Conservation (phyloP, 768 basidiomycete genomes). For the Suillus alpinus region DNA sequence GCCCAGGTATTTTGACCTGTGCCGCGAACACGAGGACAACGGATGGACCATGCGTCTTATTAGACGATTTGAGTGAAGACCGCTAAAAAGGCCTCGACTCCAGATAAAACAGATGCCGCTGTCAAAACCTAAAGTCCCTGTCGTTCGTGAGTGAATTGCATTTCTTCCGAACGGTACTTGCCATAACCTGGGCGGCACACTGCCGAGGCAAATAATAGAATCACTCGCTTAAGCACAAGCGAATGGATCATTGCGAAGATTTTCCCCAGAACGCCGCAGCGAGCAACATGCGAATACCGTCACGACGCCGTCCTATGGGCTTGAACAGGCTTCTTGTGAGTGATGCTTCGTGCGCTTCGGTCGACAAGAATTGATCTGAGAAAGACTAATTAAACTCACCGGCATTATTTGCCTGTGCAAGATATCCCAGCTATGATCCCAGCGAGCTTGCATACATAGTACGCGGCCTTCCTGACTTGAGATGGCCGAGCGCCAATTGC, state of each 20-base stretch:
- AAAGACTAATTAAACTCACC: background rate
- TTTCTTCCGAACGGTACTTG: background rate
- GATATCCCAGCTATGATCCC: background rate
- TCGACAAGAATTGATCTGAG: background rate
- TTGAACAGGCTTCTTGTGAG: background rate
- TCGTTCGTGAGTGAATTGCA: background rate
- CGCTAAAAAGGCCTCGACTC: background rate
- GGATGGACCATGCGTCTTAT: background rate
- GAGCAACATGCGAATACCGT: background rate
- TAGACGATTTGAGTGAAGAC: background rate
- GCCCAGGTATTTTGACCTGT: background rate
- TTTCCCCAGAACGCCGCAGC: background rate
- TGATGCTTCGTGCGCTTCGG: background rate
- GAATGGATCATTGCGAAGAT: background rate
- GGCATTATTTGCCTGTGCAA: background rate
- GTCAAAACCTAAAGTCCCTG: background rate
- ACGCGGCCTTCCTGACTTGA: background rate
- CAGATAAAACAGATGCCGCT: background rate
- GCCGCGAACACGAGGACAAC: background rate
- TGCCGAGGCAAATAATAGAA: background rate
- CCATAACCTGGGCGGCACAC: no score
- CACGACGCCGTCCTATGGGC: background rate
- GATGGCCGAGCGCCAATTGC: background rate
- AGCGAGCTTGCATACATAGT: background rate
- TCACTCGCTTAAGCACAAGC: background rate